These are phyloP conservation scores for Stagonosporopsis tanaceti DNA, from an alignment of 2,329 filamentous ascomycete genomes.

Conservation along the genomic window DNA sequence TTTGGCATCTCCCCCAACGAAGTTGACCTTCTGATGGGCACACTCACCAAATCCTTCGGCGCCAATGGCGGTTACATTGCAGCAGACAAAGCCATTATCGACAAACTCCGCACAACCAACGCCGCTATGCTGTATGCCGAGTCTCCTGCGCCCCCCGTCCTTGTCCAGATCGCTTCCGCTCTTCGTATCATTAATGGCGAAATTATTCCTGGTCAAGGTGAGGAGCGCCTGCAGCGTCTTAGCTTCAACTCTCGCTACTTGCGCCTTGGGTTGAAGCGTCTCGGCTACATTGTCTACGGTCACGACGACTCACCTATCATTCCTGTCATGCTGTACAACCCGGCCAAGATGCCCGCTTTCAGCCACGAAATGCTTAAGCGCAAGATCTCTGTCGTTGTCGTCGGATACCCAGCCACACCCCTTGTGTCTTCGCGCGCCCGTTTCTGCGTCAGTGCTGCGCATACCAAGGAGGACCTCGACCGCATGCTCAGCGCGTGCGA, in stretches of 20 bases:
- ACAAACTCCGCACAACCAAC: conserved; percentile 87
- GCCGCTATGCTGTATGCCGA: conserved; percentile 88
- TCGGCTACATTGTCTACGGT: conserved; percentile 95
- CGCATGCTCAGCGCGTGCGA: conserved; percentile 88
- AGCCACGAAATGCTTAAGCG: conserved; percentile 98
- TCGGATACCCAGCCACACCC: conserved; percentile 95
- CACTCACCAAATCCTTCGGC: conserved; percentile 96
- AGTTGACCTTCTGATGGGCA: conserved; percentile 97
- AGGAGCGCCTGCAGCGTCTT: conserved; percentile 92
- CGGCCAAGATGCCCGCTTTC: conserved; percentile 98
- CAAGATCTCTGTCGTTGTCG: conserved; percentile 96
- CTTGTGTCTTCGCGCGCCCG: conserved; percentile 93
- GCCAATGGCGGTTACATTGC: conserved; percentile 97
- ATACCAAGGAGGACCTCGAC: conserved; percentile 98
- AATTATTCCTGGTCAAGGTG: conserved; percentile 85
- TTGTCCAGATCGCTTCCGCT: conserved; percentile 88
- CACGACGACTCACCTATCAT: conserved; percentile 98
- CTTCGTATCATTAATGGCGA: conserved; percentile 91
- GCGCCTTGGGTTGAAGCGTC: conserved; percentile 93
- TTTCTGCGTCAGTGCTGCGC: conserved; percentile 93
- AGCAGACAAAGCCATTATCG: conserved; percentile 87
- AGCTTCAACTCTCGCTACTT: conserved; percentile 99
- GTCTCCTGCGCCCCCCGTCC: conserved; percentile 83
- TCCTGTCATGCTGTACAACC: conserved; percentile 92
- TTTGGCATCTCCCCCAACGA: conserved; percentile 88